Evolutionary conservation across 305 asterid species (phyloP), one percentile per base, ranked within the genome.

Genomic region (Fraxinus sp.): DNA sequence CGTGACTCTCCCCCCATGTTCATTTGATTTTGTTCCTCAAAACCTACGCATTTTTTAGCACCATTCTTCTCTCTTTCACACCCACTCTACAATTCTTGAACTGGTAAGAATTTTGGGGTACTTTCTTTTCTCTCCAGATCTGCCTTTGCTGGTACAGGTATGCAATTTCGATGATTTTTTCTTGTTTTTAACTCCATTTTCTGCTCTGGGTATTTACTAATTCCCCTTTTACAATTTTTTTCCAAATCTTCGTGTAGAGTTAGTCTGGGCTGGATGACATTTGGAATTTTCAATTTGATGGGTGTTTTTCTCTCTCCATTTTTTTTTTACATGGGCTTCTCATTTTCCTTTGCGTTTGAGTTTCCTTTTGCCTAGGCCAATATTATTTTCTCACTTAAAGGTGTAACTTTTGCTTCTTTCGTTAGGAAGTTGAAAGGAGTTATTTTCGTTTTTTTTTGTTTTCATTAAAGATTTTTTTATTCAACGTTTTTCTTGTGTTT

Each of bases 1-100:
- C 97, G 98, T 94, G 98, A 79, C 82, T 72, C 80, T 35, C 49
- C 83, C 87, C 78, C 82, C 85, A 79, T 73, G 1, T 72, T 81
- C 49, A 68, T 86, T 86, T 68, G 80, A 86, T 83, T 84, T 66
- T 72, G 26, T 76, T 62, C 83, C 82, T 79, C 79, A 76, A 77
- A 74, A 66, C 30, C 66, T 80, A 81, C 86, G 82, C 85, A 55
- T 79, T 30, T 44, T 39, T 8, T 39, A 39, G 46, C 9, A 39
- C 46, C 46, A 39, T 8, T 39, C 46, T 24, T 22, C 79, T 80
- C 78, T 76, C 76, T 78, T 72, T 74, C 66, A 35, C 79, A 28
- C 83, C 46, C 36, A 18, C 76, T 62, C 39, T 52, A 85, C 82
- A 22, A 64, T 55, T 16, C 33, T 76, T 14, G 62, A 2, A 75